Percentiles rank a stretch among this genome's conserved stretches.
These are phyloP conservation scores for Rhypophila decipiens DNA, from an alignment of 495 filamentous ascomycete species.

Conservation along the genomic window DNA sequence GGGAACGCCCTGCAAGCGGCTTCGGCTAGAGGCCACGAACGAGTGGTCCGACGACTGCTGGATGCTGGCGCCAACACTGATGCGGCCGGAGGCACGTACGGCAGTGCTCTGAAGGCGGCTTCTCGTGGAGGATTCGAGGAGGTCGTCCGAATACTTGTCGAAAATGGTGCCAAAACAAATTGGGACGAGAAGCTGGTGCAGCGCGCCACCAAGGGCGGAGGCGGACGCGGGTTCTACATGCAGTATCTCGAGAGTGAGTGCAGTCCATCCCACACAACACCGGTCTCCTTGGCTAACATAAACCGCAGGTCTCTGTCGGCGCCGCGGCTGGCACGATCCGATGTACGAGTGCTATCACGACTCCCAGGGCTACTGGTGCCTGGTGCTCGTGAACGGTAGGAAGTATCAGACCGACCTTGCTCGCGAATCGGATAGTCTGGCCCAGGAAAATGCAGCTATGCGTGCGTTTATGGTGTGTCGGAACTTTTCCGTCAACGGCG, in stretches of 20 bases:
- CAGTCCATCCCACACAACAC: slow-evolving; percentile 12
- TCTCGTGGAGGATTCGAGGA: no score
- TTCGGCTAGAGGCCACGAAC: no score
- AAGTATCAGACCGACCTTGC: slow-evolving; percentile 90
- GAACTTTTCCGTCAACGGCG: slow-evolving; percentile 97
- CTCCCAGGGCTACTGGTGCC: slow-evolving; percentile 74
- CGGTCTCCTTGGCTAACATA: slow-evolving; percentile 30
- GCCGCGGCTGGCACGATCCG: slow-evolving; percentile 92
- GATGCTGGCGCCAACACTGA: no score
- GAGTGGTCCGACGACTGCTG: no score
- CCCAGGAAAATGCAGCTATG: slow-evolving; percentile 92
- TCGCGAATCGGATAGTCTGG: slow-evolving; percentile 72
- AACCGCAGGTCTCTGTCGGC: slow-evolving; percentile 82
- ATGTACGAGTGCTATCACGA: slow-evolving; percentile 75
- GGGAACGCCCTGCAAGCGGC: no score
- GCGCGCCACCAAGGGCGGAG: no score
- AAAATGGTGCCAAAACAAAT: no score
- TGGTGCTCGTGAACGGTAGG: slow-evolving; percentile 90
- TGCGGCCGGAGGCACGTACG: no score
- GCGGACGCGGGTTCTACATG: slow-evolving; percentile 58
- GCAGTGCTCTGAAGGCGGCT: no score
- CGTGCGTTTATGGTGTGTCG: slow-evolving; percentile 96
- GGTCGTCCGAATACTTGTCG: no score
- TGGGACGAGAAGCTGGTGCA: no score
- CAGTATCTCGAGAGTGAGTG: slow-evolving; percentile 58